These are phyloP conservation scores for Rhodotorula sp. DNA, from an alignment of 1,284 basidiomycete genomes.

Conservation along the genomic window DNA sequence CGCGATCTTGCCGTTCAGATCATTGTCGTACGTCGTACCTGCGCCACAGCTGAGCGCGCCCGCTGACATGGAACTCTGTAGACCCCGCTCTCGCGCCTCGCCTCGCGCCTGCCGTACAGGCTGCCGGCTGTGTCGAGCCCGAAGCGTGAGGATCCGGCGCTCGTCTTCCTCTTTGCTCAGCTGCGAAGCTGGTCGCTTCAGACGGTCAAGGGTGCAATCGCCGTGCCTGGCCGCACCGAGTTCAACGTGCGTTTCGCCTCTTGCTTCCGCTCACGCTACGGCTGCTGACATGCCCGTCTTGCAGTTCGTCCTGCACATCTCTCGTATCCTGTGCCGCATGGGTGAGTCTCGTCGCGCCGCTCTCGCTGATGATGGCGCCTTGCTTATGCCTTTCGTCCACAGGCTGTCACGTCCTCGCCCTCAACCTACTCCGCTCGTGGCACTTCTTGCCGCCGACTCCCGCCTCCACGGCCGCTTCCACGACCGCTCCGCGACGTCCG, in stretches of 20 bases:
- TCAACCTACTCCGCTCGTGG: constrained; percentile 68
- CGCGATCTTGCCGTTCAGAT: constrained; percentile 82
- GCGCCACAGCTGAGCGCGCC: too few relatives aligned
- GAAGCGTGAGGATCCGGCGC: constrained; percentile 85
- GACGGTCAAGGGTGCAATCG: constrained; percentile 84
- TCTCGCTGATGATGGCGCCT: background rate
- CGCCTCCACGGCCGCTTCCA: background rate
- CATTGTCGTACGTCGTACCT: constrained; percentile 62
- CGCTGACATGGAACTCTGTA: constrained; percentile 46
- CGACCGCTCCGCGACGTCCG: background rate
- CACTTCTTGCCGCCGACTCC: constrained; percentile 13
- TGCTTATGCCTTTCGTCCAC: constrained; percentile 24
- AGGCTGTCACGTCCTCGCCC: constrained; percentile 90
- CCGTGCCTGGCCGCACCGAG: constrained; percentile 80
- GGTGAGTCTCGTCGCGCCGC: constrained; percentile 59
- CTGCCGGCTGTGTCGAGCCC: constrained; percentile 70
- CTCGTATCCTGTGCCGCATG: constrained; percentile 87
- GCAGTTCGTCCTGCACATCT: constrained; percentile 82
- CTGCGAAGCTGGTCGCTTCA: constrained; percentile 84
- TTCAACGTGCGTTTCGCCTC: constrained; percentile 61
- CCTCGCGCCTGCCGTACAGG: constrained; percentile 56
- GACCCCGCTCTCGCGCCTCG: constrained; percentile 76
- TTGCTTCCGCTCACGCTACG: background rate
- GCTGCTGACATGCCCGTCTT: background rate
- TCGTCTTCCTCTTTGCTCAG: constrained; percentile 86